Evolutionary conservation across 2,329 filamentous ascomycete genomes (phyloP), one percentile per base, ranked within the genome.

Genomic region (Sporothrix pseudoabietina): DNA sequence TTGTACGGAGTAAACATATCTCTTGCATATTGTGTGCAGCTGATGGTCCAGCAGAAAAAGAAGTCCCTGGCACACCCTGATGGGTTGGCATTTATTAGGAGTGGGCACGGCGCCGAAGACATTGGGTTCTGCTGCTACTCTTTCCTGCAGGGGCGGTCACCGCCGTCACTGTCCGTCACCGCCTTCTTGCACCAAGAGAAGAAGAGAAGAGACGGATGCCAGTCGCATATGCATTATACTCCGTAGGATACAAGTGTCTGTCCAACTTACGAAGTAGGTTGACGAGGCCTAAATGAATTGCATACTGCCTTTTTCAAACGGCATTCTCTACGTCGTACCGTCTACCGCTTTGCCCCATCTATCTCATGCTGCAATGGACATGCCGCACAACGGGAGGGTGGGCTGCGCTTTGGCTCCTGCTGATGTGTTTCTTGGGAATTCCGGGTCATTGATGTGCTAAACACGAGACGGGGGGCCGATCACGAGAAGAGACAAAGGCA

Each of bases 391-490:
- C 16, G 26, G 14, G 65, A 68, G 65, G 41, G 65, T 52, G 55
- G 26, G 35, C 12, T 41, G 22, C 69, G 54, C 69, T 59, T 59
- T 47, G 69, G 47, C 54, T 59, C 44, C 32, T 63, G 59, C 44
- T 44, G 44, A 35, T 30, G 22, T 47, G 52, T 71, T 63, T 71
- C 41, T 47, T 63, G 57, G 70, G 55, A 55, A 66, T 55, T 66
- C 61, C 71, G 71, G 71, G 71, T 72, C 68, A 72, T 72, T 72
- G 16, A 65, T 19, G 32, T 70, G 54, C 26, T 68, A 44, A 70
- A 69, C 71, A 61, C 54, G 54, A 73, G 66, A 54, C 66, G 54
- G 55, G 26, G 54, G 49, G 71, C 32, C 59, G 47, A 72, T 65
- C 59, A 47, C 59, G 47, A 61, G 49, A 39, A 55, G 5, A 47